phyloP scores from a whole-genome alignment of 1,284 basidiomycete genomes.

The Leccinum cinnamomeum region DNA sequence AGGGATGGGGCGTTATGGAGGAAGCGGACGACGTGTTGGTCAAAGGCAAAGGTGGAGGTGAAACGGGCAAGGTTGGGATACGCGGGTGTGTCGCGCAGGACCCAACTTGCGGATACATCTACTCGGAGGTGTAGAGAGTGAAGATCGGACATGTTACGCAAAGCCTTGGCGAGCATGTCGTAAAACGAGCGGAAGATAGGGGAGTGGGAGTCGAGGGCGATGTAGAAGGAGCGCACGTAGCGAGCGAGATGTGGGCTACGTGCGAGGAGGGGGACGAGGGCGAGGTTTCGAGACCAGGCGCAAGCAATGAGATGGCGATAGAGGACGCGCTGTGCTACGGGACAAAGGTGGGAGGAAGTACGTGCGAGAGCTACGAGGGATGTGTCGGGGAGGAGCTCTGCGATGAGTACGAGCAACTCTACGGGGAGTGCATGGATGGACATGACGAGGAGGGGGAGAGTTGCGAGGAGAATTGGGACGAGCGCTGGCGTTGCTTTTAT shows the following conservation, averaged over 20 bases:
- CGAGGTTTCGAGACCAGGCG: constrained; percentile 43
- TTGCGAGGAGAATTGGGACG: not conserved
- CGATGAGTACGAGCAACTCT: constrained; percentile 55
- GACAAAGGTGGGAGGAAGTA: constrained; percentile 43
- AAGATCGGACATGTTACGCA: constrained; percentile 59
- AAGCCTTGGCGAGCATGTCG: constrained; percentile 47
- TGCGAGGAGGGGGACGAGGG: constrained; percentile 55
- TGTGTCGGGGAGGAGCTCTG: constrained; percentile 33
- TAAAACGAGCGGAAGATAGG: constrained; percentile 49
- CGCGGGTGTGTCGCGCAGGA: constrained; percentile 42
- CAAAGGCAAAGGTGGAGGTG: constrained; percentile 57
- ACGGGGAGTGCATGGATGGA: constrained; percentile 45
- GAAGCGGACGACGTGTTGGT: constrained; percentile 55
- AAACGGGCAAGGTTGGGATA: constrained; percentile 55
- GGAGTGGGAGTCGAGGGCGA: constrained; percentile 47
- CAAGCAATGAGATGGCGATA: constrained; percentile 57
- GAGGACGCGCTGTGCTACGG: constrained; percentile 56
- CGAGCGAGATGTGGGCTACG: constrained; percentile 50
- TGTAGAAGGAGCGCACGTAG: constrained; percentile 58
- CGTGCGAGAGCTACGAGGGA: constrained; percentile 50
- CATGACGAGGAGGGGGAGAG: constrained; percentile 5
- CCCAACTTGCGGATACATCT: constrained; percentile 50
- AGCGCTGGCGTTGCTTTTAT: not conserved
- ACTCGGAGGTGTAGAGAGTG: constrained; percentile 56
- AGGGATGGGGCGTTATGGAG: constrained; percentile 53